Base-by-base conservation (phyloP, 176 grass and related monocot genomes). In the Saccharum officinarum region DNA sequence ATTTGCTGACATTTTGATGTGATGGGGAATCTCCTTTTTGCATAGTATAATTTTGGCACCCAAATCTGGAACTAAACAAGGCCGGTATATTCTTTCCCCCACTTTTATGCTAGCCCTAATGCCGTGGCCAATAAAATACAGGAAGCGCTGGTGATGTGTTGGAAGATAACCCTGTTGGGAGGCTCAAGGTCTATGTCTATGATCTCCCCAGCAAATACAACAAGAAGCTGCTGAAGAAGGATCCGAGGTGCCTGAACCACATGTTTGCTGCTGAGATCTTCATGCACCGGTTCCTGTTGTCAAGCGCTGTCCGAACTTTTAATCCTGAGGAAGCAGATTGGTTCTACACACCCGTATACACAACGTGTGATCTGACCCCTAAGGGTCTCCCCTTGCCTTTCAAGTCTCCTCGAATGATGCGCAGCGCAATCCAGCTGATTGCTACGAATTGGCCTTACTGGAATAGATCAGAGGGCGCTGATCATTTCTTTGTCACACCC, bases 191-290 rank as follows among this genome's bases (percentile, higher is more conserved):
- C 36, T 98, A 75, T 71, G 89, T 98, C 16, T 98, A 98, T 80
- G 89, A 95, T 22, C 80, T 98, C 46, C 92, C 95, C 3, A 84
- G 89, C 80, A 98, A 98, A 46, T 98, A 98, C 92, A 95, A 98
- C 82, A 94, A 89, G 55, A 95, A 93, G 75, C 77, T 86, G 76
- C 70, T 95, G 47, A 86, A 95, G 75, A 98, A 95, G 45, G 95
- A 98, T 22, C 89, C 92, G 50, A 80, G 95, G 79, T 98, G 95
- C 79, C 85, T 98, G 66, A 98, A 86, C 70, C 95, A 98, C 54
- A 98, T 98, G 95, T 98, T 98, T 25, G 95, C 92, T 0, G 95
- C 92, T 0, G 95, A 98, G 85, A 92, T 98, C 52, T 95, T 95
- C 87, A 95, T 98, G 90, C 95, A 98, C 59, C 85, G 85, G 1